A percentile compares a stretch with the other conserved stretches of the same genome.
Conservation (phyloP, 1,284 basidiomycete species). For the Ceratobasidium theobromae region DNA sequence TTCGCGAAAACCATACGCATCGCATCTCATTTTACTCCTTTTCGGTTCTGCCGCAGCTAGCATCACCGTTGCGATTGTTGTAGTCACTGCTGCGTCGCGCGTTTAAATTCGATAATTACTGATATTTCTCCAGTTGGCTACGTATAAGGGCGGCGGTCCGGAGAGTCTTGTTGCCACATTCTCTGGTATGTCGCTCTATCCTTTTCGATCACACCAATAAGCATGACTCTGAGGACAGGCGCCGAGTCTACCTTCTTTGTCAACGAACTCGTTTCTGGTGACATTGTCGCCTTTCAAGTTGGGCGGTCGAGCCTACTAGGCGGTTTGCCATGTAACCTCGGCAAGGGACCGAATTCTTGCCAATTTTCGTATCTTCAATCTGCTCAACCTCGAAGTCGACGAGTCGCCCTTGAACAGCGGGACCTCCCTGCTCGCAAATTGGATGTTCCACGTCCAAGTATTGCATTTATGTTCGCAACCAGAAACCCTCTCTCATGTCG, state of each 20-base stretch:
- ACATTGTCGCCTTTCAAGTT: constrained; percentile 85
- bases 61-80: constrained; percentile 89
- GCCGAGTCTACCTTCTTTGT: constrained; percentile 81
- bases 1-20: constrained; percentile 93
- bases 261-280: constrained; percentile 93
- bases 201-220: neutral
- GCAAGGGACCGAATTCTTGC: constrained; percentile 88
- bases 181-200: constrained; percentile 59
- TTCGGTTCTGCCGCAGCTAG: constrained; percentile 87
- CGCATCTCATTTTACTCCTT: constrained; percentile 85
- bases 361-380: constrained; percentile 79
- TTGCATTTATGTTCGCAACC: constrained; percentile 96
- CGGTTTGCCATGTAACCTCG: constrained; percentile 73
- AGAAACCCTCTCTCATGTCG: constrained; percentile 46
- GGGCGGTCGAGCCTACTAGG: constrained; percentile 95
- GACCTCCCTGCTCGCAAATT: constrained; percentile 78
- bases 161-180: constrained; percentile 93
- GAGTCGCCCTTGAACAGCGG: constrained; percentile 96
- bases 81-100: constrained; percentile 89
- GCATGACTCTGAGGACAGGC: constrained; percentile 57
- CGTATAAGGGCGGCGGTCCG: constrained; percentile 92
- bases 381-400: constrained; percentile 88
- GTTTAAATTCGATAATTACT: neutral
- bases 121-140: constrained; percentile 71
- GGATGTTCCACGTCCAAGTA: constrained; percentile 64